These are phyloP conservation scores for Dothideomycetes sp. DNA, from an alignment of 2,329 filamentous ascomycete species.

Conservation along the genomic window DNA sequence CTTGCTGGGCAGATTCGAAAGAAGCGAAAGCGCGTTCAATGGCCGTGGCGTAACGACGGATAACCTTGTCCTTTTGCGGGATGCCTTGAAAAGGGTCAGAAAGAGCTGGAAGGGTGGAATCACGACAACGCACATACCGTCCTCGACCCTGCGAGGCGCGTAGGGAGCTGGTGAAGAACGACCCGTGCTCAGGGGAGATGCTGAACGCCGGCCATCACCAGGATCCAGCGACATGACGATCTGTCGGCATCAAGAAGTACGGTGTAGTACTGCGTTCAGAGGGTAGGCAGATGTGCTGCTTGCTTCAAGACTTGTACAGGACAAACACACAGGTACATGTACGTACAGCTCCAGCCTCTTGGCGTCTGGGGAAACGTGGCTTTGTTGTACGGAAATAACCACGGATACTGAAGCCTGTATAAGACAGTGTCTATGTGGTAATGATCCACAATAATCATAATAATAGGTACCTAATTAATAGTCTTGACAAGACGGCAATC, in stretches of 20 bases:
- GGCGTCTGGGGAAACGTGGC: conserved; percentile 12
- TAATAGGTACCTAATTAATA: too few relatives aligned
- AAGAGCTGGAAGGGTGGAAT: neutral
- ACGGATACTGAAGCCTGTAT: too few relatives aligned
- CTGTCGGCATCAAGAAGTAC: neutral
- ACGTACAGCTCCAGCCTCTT: conserved; percentile 6
- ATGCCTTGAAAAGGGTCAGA: conserved; percentile 6
- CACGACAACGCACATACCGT: conserved; percentile 49
- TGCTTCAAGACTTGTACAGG: too few relatives aligned
- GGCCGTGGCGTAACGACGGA: conserved; percentile 79
- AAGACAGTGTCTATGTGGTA: too few relatives aligned
- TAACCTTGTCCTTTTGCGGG: conserved; percentile 46
- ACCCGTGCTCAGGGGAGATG: conserved; percentile 69
- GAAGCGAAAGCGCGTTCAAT: conserved; percentile 80
- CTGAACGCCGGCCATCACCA: conserved; percentile 46
- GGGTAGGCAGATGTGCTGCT: neutral
- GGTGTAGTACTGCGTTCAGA: neutral
- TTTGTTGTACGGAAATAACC: too few relatives aligned
- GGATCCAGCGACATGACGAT: conserved; percentile 60
- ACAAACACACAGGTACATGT: too few relatives aligned
- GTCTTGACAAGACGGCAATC: too few relatives aligned
- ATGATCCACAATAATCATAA: too few relatives aligned
- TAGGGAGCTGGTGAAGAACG: conserved; percentile 66
- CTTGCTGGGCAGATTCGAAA: conserved; percentile 87
- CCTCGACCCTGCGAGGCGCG: conserved; percentile 68